Conservation (phyloP, 1,139 yeast species). For the Yamadazyma membranifaciens region DNA sequence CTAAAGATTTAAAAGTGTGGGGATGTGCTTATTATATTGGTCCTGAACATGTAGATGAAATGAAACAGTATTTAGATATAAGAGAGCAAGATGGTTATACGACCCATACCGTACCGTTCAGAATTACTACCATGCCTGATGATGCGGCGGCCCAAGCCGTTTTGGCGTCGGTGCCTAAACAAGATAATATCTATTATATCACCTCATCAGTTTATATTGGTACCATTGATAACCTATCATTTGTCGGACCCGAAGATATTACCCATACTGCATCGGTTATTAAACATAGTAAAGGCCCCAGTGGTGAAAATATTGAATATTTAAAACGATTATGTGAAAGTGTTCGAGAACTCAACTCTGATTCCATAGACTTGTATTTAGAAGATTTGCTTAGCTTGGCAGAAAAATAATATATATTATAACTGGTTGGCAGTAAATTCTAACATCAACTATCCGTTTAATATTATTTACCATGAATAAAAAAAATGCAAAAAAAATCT, state of each 20-base stretch:
- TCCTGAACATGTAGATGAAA: conserved; percentile 58
- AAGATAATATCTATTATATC: conserved; percentile 33
- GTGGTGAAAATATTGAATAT: conserved; percentile 79
- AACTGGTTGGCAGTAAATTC: no score
- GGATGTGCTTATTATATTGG: conserved; percentile 85
- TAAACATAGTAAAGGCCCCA: conserved; percentile 61
- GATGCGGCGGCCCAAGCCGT: conserved; percentile 14
- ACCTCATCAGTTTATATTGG: conserved; percentile 81
- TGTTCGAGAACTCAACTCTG: conserved; percentile 46
- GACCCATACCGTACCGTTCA: conserved; percentile 66
- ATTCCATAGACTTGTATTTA: conserved; percentile 34
- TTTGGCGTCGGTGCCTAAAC: conserved; percentile 19
- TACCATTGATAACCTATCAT: conserved; percentile 74
- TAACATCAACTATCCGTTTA: no score
- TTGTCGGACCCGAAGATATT: conserved; percentile 74
- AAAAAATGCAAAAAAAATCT: conserved; percentile 28
- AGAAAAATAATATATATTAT: background rate
- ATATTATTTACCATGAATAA: no score
- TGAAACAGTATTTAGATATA: conserved; percentile 66
- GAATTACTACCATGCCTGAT: conserved; percentile 36
- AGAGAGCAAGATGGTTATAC: conserved; percentile 91
- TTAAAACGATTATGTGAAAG: conserved; percentile 54
- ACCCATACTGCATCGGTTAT: conserved; percentile 62
- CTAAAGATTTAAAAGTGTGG: conserved; percentile 59
- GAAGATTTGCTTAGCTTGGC: conserved; percentile 29